Base-by-base conservation (phyloP, 2,329 filamentous ascomycete species). In the Nothophoma quercina region DNA sequence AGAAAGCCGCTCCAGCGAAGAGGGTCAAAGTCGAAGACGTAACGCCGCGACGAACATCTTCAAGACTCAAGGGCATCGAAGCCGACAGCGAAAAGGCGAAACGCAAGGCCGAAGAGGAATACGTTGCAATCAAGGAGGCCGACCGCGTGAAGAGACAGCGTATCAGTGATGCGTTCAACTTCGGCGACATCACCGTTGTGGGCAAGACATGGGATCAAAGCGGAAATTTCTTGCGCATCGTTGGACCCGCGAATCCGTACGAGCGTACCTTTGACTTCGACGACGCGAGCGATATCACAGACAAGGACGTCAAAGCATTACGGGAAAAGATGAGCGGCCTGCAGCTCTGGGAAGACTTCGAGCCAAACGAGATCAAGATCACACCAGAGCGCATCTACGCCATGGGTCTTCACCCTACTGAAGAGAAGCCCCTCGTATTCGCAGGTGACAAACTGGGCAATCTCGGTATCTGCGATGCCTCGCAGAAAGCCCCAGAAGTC, bases 391-490 rank as follows among this genome's bases (percentile, higher is more conserved):
- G 64, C 38, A 66, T 67, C 35, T 99, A 98, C 68, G 83, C 90
- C 0, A 85, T 98, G 64, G 87, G 88, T 0, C 93, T 99, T 63
- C 95, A 99, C 65, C 95, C 95, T 0, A 93, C 87, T 0, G 81
- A 87, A 51, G 86, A 93, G 2, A 98, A 98, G 66, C 87, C 93
- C 0, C 80, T 99, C 2, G 83, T 98, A 1, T 96, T 99, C 69
- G 93, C 93, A 0, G 93, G 93, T 9, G 95, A 99, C 67, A 99
- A 99, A 71, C 83, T 96, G 60, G 93, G 95, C 1, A 90, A 91
- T 19, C 81, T 98, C 52, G 95, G 95, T 0, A 85, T 99, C 1
- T 93, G 97, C 47, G 93, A 99, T 69, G 92, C 88, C 1, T 93
- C 90, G 0, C 91, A 96, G 60, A 83, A 83, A 2, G 77, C 78